Conservation (phyloP, 1,139 yeast species). For the Meyerozyma carpophila region DNA sequence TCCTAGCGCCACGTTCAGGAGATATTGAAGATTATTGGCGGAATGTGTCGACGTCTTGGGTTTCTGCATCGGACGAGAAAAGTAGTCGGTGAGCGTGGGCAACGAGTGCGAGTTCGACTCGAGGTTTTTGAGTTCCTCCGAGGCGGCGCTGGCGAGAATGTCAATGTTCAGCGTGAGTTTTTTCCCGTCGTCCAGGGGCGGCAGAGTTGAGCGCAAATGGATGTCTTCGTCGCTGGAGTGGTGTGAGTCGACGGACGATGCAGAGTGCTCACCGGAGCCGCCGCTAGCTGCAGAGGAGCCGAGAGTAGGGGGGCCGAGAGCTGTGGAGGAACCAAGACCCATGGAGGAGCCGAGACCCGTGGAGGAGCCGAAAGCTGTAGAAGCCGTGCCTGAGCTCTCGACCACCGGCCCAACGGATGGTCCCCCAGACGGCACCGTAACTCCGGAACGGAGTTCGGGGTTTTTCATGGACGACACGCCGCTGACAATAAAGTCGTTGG, state of each 20-base stretch:
- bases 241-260: background rate
- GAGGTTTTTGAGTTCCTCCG: slow-evolving; percentile 61
- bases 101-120: slow-evolving; percentile 50
- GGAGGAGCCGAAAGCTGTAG: background rate
- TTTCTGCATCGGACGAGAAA: slow-evolving; percentile 12
- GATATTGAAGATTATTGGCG: slow-evolving; percentile 25
- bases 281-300: background rate
- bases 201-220: background rate
- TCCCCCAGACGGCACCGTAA: too few relatives aligned
- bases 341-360: background rate
- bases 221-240: background rate
- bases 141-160: slow-evolving; percentile 75
- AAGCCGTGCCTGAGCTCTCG: background rate
- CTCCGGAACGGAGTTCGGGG: too few relatives aligned
- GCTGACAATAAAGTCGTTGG: background rate
- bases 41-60: slow-evolving; percentile 10
- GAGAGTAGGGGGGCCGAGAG: background rate
- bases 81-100: slow-evolving; percentile 62
- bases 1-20: slow-evolving; percentile 21
- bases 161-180: slow-evolving; percentile 55
- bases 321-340: background rate
- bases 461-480: background rate
- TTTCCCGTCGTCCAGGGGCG: background rate
- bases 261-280: background rate
- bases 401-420: too few relatives aligned